Evolutionary conservation across 805 yeast genomes (phyloP), one percentile per base, ranked within the genome.

Genomic region (Saccharomycopsis olivae): DNA sequence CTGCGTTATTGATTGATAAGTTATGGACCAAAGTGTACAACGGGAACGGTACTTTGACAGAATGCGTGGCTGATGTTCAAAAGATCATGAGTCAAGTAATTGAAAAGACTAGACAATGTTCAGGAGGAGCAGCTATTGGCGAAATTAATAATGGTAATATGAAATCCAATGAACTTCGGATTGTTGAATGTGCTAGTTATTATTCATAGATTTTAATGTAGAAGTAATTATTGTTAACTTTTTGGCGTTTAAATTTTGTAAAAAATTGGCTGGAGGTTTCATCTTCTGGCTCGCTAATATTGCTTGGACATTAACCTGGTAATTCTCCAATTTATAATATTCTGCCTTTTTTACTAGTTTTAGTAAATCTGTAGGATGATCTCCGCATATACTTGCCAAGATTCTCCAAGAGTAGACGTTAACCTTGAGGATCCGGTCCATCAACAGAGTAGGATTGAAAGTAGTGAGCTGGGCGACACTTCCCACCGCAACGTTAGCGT

Each of bases 1-100:
- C 95, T 0, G 89, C 95, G 0, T 57, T 88, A 29, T 56, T 87
- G 24, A 50, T 84, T 4, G 94, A 81, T 56, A 69, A 83, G 49
- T 61, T 78, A 21, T 62, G 58, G 49, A 55, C 55, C 30, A 18
- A 35, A n/a, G 29, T 24, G 11, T 13, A 19, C 8, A 23, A 23
- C 5, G 32, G 32, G 31, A n/a, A 21, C 9, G 11, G 40, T 47
- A 1, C 57, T 60, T 29, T 36, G 16, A 17, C 8, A 18, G 33
- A 36, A 14, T 61, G 76, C 1, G 75, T 72, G 2, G 68, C 64
- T 49, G 76, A 77, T 50, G 82, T 70, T 2, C 58, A 75, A 27
- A 60, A 73, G 1, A 65, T 75, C 17, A 75, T 78, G 78, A 55
- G 66, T 16, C 55, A 58, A 19, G 77, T 77, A 39, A 25, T 29